Percentiles rank a stretch among this genome's conserved stretches.
phyloP scores from a whole-genome alignment of 257 asterid species.

The Scutellaria baicalensis region DNA sequence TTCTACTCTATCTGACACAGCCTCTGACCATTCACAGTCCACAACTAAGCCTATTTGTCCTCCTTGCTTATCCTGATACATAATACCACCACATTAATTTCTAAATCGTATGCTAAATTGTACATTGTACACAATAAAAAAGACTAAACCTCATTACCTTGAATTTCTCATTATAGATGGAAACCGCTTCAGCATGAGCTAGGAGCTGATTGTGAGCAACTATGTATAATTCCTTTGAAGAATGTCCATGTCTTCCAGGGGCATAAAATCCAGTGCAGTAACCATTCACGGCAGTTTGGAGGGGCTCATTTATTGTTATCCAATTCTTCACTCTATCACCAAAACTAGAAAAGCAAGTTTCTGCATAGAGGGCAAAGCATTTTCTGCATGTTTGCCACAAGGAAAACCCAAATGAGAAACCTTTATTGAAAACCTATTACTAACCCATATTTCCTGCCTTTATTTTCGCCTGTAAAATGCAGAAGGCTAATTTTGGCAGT shows the following conservation, averaged over 20 bases:
- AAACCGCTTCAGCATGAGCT: slow-evolving; percentile 44
- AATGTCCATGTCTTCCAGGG: slow-evolving; percentile 38
- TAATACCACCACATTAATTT: not conserved
- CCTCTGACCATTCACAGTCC: slow-evolving; percentile 57
- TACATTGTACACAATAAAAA: not conserved
- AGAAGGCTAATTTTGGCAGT: not conserved
- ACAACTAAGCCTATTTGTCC: slow-evolving; percentile 48
- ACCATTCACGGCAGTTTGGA: slow-evolving; percentile 49
- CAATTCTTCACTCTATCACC: slow-evolving; percentile 58
- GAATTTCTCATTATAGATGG: slow-evolving; percentile 33
- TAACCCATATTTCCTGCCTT: not conserved
- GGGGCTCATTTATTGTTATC: slow-evolving; percentile 58
- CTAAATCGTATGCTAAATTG: not conserved
- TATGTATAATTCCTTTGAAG: slow-evolving; percentile 34
- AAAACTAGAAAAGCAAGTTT: slow-evolving; percentile 43
- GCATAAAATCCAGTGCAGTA: slow-evolving; percentile 40
- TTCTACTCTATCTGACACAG: slow-evolving; percentile 34
- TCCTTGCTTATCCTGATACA: slow-evolving; percentile 35
- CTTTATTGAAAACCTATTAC: not conserved
- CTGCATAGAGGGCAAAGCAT: slow-evolving; percentile 49
- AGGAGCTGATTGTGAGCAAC: slow-evolving; percentile 44
- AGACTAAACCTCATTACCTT: slow-evolving; percentile 20
- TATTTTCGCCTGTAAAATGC: not conserved
- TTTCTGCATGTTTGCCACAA: slow-evolving; percentile 34
- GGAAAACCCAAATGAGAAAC: slow-evolving; percentile 15